These are phyloP conservation scores for Polyporus tsugae DNA, from an alignment of 1,284 basidiomycete genomes.

Conservation along the genomic window DNA sequence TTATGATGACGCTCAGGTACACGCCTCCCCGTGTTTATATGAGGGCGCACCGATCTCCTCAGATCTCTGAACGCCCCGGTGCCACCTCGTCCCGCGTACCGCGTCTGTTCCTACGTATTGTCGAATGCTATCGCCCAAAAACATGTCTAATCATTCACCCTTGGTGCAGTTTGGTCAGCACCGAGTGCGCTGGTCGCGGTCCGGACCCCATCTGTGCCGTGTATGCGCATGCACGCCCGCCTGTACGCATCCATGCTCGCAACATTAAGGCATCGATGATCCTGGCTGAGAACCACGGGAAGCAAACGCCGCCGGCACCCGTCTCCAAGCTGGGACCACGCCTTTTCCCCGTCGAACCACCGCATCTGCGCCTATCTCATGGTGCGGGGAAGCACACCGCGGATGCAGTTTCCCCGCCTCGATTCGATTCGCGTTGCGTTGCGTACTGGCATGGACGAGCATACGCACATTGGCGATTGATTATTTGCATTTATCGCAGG, in stretches of 20 bases:
- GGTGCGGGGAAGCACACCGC: background rate
- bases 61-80: background rate
- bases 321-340: constrained; percentile 11
- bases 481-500: background rate
- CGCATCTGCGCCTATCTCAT: constrained; percentile 7
- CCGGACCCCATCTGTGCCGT: background rate
- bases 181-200: background rate
- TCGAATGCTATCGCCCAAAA: background rate
- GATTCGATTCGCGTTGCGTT: constrained; percentile 2
- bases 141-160: background rate
- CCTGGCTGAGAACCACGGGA: background rate
- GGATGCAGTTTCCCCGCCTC: background rate
- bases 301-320: constrained; percentile 2
- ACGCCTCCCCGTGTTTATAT: background rate
- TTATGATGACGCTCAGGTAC: constrained; percentile 15
- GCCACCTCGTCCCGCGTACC: background rate
- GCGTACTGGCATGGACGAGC: background rate
- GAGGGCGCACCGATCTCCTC: background rate
- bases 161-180: background rate
- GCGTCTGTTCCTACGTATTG: background rate
- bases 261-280: background rate
- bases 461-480: background rate
- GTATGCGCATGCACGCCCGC: background rate
- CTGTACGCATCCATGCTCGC: background rate
- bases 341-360: constrained; percentile 8